Percentiles rank a stretch among this genome's conserved stretches.
Evolutionary conservation across 1,139 yeast genomes (phyloP).

Genomic region (Hansenula anomala): DNA sequence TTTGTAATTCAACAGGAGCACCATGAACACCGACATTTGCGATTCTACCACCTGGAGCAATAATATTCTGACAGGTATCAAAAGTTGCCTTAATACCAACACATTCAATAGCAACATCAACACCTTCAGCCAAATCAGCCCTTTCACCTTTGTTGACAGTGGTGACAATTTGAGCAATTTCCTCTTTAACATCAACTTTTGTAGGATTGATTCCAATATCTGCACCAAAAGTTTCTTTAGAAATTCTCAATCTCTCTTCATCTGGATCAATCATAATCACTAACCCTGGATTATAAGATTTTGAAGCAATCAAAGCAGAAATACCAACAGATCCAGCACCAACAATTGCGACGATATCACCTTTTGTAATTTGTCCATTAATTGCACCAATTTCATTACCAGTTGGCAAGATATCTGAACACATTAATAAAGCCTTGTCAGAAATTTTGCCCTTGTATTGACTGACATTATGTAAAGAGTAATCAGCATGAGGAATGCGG

Average conservation of each 20-base stretch:
- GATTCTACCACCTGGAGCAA: constrained; percentile 42
- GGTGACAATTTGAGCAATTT: constrained; percentile 23
- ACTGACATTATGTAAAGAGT: constrained; percentile 25
- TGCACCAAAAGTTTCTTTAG: constrained; percentile 37
- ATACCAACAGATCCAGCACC: constrained; percentile 48
- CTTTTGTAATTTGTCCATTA: constrained; percentile 32
- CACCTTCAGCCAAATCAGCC: constrained; percentile 30
- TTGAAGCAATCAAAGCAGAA: constrained; percentile 35
- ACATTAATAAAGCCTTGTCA: constrained; percentile 35
- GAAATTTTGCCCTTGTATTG: constrained; percentile 28
- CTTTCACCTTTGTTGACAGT: constrained; percentile 18
- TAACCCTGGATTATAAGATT: constrained; percentile 31
- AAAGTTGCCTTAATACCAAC: constrained; percentile 43
- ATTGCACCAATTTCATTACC: constrained; percentile 43
- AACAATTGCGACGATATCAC: constrained; percentile 41
- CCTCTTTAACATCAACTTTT: constrained; percentile 26
- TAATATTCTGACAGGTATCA: constrained; percentile 38
- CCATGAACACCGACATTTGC: constrained; percentile 48
- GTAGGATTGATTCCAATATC: constrained; percentile 34
- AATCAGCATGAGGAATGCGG: constrained; percentile 39
- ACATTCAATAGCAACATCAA: constrained; percentile 46
- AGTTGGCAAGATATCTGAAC: constrained; percentile 41
- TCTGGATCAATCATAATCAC: constrained; percentile 40
- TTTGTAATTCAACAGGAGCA: constrained; percentile 33
- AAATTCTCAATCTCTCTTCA: constrained; percentile 36